Evolutionary conservation across 192 early-diverging fungal genomes (phyloP), one percentile per base, ranked within the genome.

Genomic region (Neocallimastix lanati): DNA sequence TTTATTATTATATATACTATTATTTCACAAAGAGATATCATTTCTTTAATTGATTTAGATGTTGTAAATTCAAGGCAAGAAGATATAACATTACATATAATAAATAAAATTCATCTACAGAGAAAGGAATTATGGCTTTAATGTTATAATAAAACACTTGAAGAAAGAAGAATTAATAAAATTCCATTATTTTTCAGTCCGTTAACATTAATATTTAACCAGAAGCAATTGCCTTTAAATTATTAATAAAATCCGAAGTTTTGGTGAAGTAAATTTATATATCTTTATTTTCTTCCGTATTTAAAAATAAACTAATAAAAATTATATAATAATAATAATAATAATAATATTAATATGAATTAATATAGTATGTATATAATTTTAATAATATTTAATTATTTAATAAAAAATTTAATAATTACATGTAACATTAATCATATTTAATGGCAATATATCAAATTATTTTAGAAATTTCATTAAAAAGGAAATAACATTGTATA

Each of bases 141-240:
- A 89, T 25, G 81, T 91, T 90, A 67, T 84, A n/a, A 82, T 28
- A 88, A 81, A 4, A 88, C 86, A 79, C 90, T 92, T 78, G 91
- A 92, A 12, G 89, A 86, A 14, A 95, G 82, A 33, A 95, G 86
- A 67, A 88, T 90, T 33, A 95, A 83, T 79, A 91, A 85, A 5
- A 91, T 84, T 11, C 87, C 81, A 76, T 92, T 89, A n/a, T 91
- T 90, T 76, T 84, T 76, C 82, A 80, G 84, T 6, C 37, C 78
- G 2, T 80, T 78, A 67, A 21, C 50, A 67, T 67, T 67, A 6
- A 25, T 11, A 67, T 67, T 67, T 67, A 25, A 67, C 50, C 50
- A 27, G 50, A 27, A 11, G 50, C 50, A 11, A 67, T 67, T 67
- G 50, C n/a, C 9, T 67, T 67, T 67, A 67, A n/a, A n/a, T n/a